Evolutionary conservation across 306 rosid species (phyloP), one percentile per base, ranked within the genome.

Genomic region (Cucurbita ficifolia): DNA sequence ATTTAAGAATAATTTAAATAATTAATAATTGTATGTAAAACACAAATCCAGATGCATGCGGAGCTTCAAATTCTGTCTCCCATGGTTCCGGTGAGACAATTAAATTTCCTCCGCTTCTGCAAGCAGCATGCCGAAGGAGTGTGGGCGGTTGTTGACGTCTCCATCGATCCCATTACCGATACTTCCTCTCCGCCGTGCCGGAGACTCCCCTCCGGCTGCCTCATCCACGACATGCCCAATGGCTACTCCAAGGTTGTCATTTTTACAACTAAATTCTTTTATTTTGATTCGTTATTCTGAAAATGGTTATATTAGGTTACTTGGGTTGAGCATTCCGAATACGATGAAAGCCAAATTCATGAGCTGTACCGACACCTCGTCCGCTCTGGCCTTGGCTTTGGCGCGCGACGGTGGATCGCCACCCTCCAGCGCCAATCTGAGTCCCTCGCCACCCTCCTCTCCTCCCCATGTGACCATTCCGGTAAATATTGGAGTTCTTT

Each of bases 31-130:
- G 33, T 29, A 29, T 29, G 33, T 29, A 49, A 48, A 48, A 48
- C 13, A 53, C 19, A 18, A 7, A 2, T 7, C 58, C 49, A 92
- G 98, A 90, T 93, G 97, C 96, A 93, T 74, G 98, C 92, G 2
- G 98, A 93, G 78, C 89, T 93, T 1, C 98, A 93, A 86, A 96
- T 93, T n/a, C 90, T 90, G 1, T 93, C 98, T 1, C 96, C 98
- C 7, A 80, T 93, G 85, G 98, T 93, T 29, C 97, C 97, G 29
- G 97, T 93, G 33, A 83, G 98, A 0, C 96, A 90, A 77, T 86
- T 90, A 9, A 84, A 82, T 78, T 93, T 93, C 81, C 84, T 93
- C 2, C 79, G 98, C 6, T 93, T 90, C 81, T 93, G 98, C 86
- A 93, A 93, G 89, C 98, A 93, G 73, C 97, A 86, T 39, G 96